Evolutionary conservation across 805 yeast genomes (phyloP).

Genomic region (Pichia thaimueangensis): DNA sequence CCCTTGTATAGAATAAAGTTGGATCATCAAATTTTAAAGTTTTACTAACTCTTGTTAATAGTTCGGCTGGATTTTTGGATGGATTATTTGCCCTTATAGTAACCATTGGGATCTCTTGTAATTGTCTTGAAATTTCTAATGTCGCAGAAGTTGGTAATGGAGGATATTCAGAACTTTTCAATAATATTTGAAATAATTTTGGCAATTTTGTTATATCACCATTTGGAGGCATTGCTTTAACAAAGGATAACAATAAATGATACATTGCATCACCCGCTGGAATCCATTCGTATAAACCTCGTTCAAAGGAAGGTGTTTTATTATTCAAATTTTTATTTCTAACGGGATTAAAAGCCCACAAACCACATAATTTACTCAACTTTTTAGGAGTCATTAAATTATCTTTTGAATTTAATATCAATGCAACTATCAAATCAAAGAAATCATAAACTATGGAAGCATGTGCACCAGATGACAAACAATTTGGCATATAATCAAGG

Average conservation of each 20-base stretch:
- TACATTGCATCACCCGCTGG: slow-evolving; percentile 81
- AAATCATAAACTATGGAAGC: slow-evolving; percentile 87
- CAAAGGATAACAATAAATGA: slow-evolving; percentile 69
- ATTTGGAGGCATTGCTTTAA: slow-evolving; percentile 67
- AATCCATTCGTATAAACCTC: slow-evolving; percentile 72
- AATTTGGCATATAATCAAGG: slow-evolving; percentile 74
- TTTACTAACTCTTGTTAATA: slow-evolving; percentile 51
- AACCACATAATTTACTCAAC: slow-evolving; percentile 71
- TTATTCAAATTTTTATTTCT: slow-evolving; percentile 29
- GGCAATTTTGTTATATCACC: slow-evolving; percentile 56
- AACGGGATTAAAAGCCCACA: slow-evolving; percentile 69
- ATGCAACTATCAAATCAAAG: slow-evolving; percentile 68
- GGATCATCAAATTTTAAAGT: slow-evolving; percentile 65
- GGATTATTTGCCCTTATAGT: slow-evolving; percentile 35
- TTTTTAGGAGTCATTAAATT: slow-evolving; percentile 77
- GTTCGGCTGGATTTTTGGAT: slow-evolving; percentile 47
- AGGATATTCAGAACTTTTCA: slow-evolving; percentile 69
- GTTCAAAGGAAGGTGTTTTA: slow-evolving; percentile 41
- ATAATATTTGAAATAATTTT: slow-evolving; percentile 53
- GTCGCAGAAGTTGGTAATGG: slow-evolving; percentile 40
- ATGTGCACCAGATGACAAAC: slow-evolving; percentile 77
- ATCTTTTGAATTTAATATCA: slow-evolving; percentile 72
- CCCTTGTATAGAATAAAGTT: slow-evolving; percentile 63
- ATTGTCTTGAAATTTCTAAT: slow-evolving; percentile 18
- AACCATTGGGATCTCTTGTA: slow-evolving; percentile 33